phyloP scores from a whole-genome alignment of 306 rosid species.

The Pterocarpus santalinus region DNA sequence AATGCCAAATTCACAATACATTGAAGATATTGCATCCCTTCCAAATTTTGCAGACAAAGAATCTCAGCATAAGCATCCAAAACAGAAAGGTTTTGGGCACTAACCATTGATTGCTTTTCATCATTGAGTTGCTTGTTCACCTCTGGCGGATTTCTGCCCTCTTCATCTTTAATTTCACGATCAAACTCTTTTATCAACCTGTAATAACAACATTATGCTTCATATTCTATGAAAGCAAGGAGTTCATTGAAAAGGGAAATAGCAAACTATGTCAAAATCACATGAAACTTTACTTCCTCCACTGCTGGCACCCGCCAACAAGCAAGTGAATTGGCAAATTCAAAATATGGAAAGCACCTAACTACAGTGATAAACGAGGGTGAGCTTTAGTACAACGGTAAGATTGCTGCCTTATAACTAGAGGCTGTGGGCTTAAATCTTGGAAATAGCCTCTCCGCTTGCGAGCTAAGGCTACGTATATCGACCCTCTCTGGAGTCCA shows the following conservation, averaged over 20 bases:
- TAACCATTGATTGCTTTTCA: conserved; percentile 95
- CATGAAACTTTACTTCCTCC: not conserved
- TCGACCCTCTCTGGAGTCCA: too few relatives aligned
- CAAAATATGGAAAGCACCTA: not conserved
- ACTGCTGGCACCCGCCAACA: not conserved
- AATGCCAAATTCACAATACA: conserved; percentile 33
- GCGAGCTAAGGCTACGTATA: too few relatives aligned
- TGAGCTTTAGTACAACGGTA: too few relatives aligned
- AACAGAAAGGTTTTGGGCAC: conserved; percentile 37
- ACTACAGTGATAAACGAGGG: not conserved
- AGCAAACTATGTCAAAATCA: conserved; percentile 34
- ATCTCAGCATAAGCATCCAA: conserved; percentile 31
- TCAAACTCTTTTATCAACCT: conserved; percentile 96
- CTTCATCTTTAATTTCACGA: conserved; percentile 94
- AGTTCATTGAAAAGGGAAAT: conserved; percentile 17
- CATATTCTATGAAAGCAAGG: conserved; percentile 22
- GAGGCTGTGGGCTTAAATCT: too few relatives aligned
- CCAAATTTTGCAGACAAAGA: conserved; percentile 27
- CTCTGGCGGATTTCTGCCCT: conserved; percentile 80
- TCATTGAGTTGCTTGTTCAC: conserved; percentile 97
- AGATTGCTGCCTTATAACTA: too few relatives aligned
- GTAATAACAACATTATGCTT: conserved; percentile 39
- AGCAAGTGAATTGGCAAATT: not conserved
- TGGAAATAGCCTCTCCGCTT: too few relatives aligned
- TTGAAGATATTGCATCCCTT: conserved; percentile 15